Conservation (phyloP, 768 basidiomycete genomes). For the Boletus coccyginus region DNA sequence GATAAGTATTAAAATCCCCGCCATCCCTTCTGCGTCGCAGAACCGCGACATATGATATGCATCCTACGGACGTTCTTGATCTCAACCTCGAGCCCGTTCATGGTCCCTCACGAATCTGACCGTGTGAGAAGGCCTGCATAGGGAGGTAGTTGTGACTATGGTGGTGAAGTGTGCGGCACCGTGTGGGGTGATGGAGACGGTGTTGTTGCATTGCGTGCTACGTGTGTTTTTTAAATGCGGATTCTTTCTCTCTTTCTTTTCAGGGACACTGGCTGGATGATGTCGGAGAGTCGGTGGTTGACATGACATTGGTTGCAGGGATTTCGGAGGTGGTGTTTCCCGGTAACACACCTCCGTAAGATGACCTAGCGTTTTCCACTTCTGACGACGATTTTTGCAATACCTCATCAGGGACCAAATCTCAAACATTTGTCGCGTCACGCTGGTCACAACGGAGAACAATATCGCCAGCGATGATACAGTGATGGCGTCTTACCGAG, state of each 20-base stretch:
- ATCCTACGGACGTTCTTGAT: constrained; percentile 64
- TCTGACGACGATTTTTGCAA: constrained; percentile 22
- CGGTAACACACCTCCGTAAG: constrained; percentile 14
- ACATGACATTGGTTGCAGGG: constrained; percentile 49
- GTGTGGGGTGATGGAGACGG: constrained; percentile 51
- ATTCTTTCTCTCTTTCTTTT: no score
- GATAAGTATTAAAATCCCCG: background rate
- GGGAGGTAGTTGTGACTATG: constrained; percentile 55
- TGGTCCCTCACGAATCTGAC: constrained; percentile 48
- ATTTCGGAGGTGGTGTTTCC: constrained; percentile 44
- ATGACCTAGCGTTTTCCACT: no score
- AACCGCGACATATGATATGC: constrained; percentile 52
- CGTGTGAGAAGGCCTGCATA: constrained; percentile 48
- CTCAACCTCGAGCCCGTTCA: constrained; percentile 61
- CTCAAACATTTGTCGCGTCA: constrained; percentile 52
- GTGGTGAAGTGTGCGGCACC: constrained; percentile 54
- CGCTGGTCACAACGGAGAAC: constrained; percentile 42
- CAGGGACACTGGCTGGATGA: background rate
- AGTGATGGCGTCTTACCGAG: constrained; percentile 36
- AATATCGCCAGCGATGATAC: constrained; percentile 29
- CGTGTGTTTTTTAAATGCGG: constrained; percentile 7
- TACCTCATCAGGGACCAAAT: constrained; percentile 66
- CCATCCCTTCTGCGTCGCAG: constrained; percentile 5
- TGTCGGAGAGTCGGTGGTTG: constrained; percentile 47
- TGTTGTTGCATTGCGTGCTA: constrained; percentile 50